Percentiles rank a stretch among this genome's conserved stretches.
Evolutionary conservation across 148 eudicot species (phyloP).

Genomic region (Vaccinium myrtillus): DNA sequence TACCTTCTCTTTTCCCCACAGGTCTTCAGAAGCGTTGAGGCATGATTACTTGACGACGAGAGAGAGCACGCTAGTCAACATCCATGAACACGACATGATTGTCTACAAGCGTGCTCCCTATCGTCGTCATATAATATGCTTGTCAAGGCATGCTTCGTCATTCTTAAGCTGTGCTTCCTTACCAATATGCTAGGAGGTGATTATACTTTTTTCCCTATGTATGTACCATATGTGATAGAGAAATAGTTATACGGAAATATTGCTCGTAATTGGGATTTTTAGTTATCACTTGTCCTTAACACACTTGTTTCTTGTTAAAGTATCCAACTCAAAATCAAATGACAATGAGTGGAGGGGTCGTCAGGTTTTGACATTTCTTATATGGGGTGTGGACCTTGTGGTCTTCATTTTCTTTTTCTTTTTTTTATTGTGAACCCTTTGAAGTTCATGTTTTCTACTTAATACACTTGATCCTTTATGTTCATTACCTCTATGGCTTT

Average conservation of each 20-base stretch:
- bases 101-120: constrained; percentile 40
- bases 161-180: not conserved
- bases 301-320: no score
- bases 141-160: constrained; percentile 19
- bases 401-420: not conserved
- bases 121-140: constrained; percentile 37
- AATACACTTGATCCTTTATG: not conserved
- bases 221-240: no score
- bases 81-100: constrained; percentile 18
- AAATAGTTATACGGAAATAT: no score
- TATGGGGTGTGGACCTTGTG: not conserved
- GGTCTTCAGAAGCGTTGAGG: not conserved
- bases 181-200: not conserved
- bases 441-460: not conserved
- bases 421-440: not conserved
- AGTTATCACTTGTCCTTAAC: no score
- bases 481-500: not conserved
- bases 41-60: constrained; percentile 44
- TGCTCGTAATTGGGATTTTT: no score
- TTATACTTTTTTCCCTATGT: not conserved
- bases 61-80: constrained; percentile 44
- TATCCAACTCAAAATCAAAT: no score
- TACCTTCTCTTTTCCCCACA: not conserved
- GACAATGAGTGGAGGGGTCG: no score
- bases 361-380: not conserved